These are phyloP conservation scores for Pseudocohnilembus persalinus DNA, from an alignment of 169 alveolate genomes.

Conservation along the genomic window DNA sequence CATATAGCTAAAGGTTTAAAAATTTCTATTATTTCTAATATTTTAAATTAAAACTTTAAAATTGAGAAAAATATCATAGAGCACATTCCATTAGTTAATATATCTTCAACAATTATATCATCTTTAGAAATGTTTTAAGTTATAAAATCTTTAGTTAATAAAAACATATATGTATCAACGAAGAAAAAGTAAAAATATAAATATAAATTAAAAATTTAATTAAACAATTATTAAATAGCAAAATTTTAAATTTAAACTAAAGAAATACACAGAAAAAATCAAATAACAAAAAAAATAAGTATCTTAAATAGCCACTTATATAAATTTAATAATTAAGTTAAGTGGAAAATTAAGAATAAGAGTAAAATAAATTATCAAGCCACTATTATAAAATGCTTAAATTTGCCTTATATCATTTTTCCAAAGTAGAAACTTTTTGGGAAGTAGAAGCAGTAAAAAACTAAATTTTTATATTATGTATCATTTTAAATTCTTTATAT, in stretches of 20 bases:
- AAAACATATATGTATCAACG: constrained; percentile 1
- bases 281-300: too few relatives aligned
- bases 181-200: constrained; percentile 6
- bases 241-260: constrained; percentile 8
- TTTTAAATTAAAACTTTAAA: constrained; percentile 26
- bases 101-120: constrained; percentile 26
- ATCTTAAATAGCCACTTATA: too few relatives aligned
- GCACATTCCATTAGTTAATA: constrained; percentile 41
- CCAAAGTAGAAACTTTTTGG: constrained; percentile 26
- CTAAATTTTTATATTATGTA: background rate
- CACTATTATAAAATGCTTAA: constrained; percentile 37
- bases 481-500: too few relatives aligned
- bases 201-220: background rate
- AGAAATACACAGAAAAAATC: too few relatives aligned
- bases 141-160: background rate
- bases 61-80: constrained; percentile 34
- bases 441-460: background rate
- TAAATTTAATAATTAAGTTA: too few relatives aligned
- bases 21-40: constrained; percentile 39
- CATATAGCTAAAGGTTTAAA: constrained; percentile 40
- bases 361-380: background rate
- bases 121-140: constrained; percentile 37
- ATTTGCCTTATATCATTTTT: constrained; percentile 44
- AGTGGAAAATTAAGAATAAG: background rate
- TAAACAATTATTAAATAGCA: background rate